Evolutionary conservation across 371 early-diverging fungal species (phyloP), one percentile per base, ranked within the genome.

Genomic region (Batkoa obscura): DNA sequence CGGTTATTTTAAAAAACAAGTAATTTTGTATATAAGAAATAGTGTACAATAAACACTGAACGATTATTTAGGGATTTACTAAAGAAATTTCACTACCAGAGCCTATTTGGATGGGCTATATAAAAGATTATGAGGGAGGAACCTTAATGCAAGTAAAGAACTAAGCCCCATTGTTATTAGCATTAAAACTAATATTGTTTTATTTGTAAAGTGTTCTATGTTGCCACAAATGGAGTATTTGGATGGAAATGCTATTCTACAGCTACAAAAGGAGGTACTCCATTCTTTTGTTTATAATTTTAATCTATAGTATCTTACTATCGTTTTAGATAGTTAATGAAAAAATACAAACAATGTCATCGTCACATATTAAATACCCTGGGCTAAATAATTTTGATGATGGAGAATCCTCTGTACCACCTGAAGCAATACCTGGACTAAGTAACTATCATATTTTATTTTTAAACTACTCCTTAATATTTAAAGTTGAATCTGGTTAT

Each of bases 71-170:
- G 78, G 99, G 99, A 13, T 99, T 99, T 70, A 92, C 94, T 6
- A 84, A 86, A 15, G 90, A 98, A 2, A 90, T 97, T 35, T 85
- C 86, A 5, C 75, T 99, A 62, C 92, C 94, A 55, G 82, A 83
- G 62, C 65, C 79, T 17, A 73, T 86, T 55, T 99, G 99, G 99
- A 84, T 90, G 60, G 99, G 99, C 0, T 92, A 90, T 65, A 99
- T 99, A 61, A 99, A 99, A 69, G 99, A 99, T 71, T 99, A 99
- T 67, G 99, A 99, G 62, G 99, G 99, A 2, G 99, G 98, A 38
- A 99, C 98, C 2, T 75, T 98, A 5, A 98, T 99, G 96, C 93
- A 94, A 79, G 86, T 80, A 72, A 23, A 23, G 23, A 23, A 23
- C 23, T 23, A 23, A 23, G 23, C 23, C 23, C 23, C 23, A 23